These are phyloP conservation scores for Sarocladium kiliense DNA, from an alignment of 2,329 filamentous ascomycete species.

Conservation along the genomic window DNA sequence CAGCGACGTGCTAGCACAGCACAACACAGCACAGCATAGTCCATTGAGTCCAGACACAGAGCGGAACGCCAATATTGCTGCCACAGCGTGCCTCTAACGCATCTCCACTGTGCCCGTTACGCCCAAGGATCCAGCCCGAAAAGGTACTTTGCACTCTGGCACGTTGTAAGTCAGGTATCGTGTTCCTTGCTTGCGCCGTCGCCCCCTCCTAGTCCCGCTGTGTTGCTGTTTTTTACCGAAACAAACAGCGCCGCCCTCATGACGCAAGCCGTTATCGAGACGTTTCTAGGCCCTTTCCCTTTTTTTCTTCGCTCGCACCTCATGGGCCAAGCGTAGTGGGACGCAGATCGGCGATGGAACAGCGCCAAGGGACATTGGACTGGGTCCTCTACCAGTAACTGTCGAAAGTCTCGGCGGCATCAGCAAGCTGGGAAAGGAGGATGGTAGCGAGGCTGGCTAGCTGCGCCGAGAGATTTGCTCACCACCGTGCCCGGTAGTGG, in stretches of 20 bases:
- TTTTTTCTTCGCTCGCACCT: neutral
- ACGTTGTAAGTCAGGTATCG: conserved; percentile 1
- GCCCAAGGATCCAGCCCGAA: neutral
- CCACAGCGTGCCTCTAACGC: neutral
- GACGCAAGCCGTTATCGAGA: neutral
- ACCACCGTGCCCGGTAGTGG: neutral
- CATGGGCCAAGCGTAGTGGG: neutral
- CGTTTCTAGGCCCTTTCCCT: neutral
- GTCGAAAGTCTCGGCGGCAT: conserved; percentile 3
- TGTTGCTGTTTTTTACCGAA: neutral
- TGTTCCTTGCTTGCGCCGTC: neutral
- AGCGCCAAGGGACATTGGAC: neutral
- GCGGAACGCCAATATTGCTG: neutral
- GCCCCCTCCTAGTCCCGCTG: neutral
- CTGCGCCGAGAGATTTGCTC: neutral
- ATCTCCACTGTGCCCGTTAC: neutral
- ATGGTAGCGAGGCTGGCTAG: neutral
- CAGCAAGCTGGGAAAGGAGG: neutral
- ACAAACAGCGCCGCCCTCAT: neutral
- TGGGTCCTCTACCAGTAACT: no score
- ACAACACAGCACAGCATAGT: neutral
- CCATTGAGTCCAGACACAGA: neutral
- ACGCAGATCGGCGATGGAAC: neutral
- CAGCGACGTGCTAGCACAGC: neutral
- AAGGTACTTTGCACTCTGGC: neutral